Base-by-base conservation (phyloP, 192 early-diverging fungal species). In the Fimicolochytrium jonesii region DNA sequence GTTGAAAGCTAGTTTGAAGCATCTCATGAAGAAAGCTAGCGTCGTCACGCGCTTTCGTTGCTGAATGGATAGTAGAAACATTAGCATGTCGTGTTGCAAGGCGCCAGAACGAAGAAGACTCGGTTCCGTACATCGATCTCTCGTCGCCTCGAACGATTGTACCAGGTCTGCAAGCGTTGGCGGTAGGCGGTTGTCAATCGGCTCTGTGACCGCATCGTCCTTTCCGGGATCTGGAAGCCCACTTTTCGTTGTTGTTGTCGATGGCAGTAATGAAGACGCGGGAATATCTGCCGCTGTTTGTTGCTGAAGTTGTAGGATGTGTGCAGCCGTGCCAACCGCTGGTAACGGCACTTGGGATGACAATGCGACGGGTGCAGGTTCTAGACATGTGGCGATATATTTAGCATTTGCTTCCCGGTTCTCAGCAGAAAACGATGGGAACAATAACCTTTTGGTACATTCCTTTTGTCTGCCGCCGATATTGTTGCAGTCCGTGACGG, bases 1-100 rank as follows among this genome's bases (percentile, higher is more conserved):
- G 86, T 67, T 86, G 82, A 59, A 90, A 84, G 67, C 90, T 92
- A 33, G 87, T 78, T 54, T 96, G 91, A 30, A 95, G 69, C 91
- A 98, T 87, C 67, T 88, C 76, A 57, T 76, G 75, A 65, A 72
- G 45, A 34, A 75, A 81, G 11, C 59, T 37, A 17, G 46, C 53
- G 33, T 77, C 77, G 6, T 83, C 74, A 15, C 54, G 31, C 23
- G 68, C 50, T 67, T 69, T 70, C 11, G 66, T 57, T 7, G 68
- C 59, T 39, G n/a, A n/a, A n/a, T n/a, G n/a, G n/a, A n/a, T n/a
- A n/a, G n/a, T n/a, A n/a, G n/a, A n/a, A n/a, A n/a, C n/a, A n/a
- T n/a, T n/a, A n/a, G n/a, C n/a, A n/a, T n/a, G n/a, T n/a, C n/a
- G n/a, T n/a, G n/a, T n/a, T n/a, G n/a, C n/a, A n/a, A n/a, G n/a